phyloP scores from a whole-genome alignment of 2,329 filamentous ascomycete genomes.

The Acrocalymma vagum region DNA sequence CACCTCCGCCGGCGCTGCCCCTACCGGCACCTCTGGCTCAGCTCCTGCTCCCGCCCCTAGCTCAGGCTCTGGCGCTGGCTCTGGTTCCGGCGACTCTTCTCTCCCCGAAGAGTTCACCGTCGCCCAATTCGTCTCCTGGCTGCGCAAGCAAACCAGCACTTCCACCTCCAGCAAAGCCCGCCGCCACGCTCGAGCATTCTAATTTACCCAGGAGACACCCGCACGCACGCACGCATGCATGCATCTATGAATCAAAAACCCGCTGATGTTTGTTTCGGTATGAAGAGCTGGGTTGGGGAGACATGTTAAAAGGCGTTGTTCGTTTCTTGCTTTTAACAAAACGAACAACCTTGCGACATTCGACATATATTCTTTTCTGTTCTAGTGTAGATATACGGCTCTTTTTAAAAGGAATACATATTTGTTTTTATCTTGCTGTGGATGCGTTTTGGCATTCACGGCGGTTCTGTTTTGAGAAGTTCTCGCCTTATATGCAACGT shows the following conservation, averaged over 20 bases:
- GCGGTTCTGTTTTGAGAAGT: no score
- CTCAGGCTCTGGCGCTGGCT: constrained; percentile 16
- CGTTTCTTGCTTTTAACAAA: no score
- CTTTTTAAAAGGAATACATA: constrained; percentile 28
- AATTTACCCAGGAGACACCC: no score
- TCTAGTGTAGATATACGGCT: constrained; percentile 39
- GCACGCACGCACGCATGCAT: no score
- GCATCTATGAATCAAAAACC: constrained; percentile 6
- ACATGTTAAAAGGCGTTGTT: no score
- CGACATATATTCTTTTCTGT: no score
- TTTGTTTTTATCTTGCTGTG: constrained; percentile 9
- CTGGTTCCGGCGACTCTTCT: constrained; percentile 15
- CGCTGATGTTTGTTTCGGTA: background rate
- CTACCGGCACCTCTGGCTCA: constrained; percentile 13
- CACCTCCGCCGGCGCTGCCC: constrained; percentile 16
- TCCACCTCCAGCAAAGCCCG: constrained; percentile 30
- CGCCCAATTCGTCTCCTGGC: constrained; percentile 43
- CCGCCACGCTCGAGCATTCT: constrained; percentile 40
- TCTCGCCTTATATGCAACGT: no score
- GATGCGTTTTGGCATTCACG: no score
- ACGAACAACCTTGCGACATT: no score
- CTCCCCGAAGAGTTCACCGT: constrained; percentile 43
- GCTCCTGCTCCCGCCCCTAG: constrained; percentile 19
- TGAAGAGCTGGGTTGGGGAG: no score
- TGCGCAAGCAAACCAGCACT: constrained; percentile 35